Evolutionary conservation across 1,284 basidiomycete genomes (phyloP), one percentile per base, ranked within the genome.

Genomic region (Ustilago curta): DNA sequence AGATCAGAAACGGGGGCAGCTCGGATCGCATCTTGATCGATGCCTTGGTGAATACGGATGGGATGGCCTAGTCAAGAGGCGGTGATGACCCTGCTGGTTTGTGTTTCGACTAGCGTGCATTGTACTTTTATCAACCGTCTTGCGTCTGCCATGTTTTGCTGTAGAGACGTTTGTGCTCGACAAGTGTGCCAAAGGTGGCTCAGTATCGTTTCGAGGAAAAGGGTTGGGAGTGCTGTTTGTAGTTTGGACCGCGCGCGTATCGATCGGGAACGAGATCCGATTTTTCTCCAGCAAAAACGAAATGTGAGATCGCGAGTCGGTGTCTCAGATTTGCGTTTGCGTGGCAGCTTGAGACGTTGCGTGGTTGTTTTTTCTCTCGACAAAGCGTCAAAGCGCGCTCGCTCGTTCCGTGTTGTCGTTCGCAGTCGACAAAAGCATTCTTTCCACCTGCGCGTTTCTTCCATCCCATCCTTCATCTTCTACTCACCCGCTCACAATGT

Each of bases 401-500:
- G 16, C 8, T 2, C 18, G 27, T 25, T 21, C 6, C 11, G 45
- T 29, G 27, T 48, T n/a, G 45, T 48, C 45, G 45, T 48, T 31
- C 18, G 45, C 32, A 35, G 32, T 12, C 8, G 32, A 12, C n/a
- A n/a, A n/a, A 35, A 35, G 32, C 32, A 35, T 35, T 35, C 32
- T 11, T 35, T n/a, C n/a, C n/a, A n/a, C n/a, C n/a, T n/a, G n/a
- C n/a, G n/a, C n/a, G n/a, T n/a, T n/a, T n/a, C n/a, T n/a, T n/a
- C n/a, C n/a, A n/a, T n/a, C n/a, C n/a, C n/a, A n/a, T n/a, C n/a
- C n/a, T n/a, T n/a, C n/a, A 27, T 50, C 27, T 27, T 27, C 7
- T 7, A 7, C 27, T n/a, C 44, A 27, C 7, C 25, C 31, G 12
- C 8, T 29, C 16, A 69, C 42, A 53, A 83, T 83, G 82, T 83